Conservation (phyloP, 2,329 filamentous ascomycete species). For the Parascedosporium putredinis region DNA sequence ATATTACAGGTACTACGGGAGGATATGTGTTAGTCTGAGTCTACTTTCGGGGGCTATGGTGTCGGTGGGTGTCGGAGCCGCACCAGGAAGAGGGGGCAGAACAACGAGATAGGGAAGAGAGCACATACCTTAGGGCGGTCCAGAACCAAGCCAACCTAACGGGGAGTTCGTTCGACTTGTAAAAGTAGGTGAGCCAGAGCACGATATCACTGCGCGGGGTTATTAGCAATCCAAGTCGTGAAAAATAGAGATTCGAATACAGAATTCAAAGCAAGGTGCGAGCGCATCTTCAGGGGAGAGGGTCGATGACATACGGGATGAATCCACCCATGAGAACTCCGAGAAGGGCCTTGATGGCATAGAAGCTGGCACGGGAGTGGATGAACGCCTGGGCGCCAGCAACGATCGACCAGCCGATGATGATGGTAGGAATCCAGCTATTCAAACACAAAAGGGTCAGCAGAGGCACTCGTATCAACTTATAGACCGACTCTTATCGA, state of each 20-base stretch:
- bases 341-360: conserved; percentile 29
- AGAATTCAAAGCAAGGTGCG: too few species aligned
- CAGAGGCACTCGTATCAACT: neutral
- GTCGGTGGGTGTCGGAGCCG: too few species aligned
- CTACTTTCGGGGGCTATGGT: too few species aligned
- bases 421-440: conserved; percentile 30
- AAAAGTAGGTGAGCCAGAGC: conserved; percentile 22
- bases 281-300: too few species aligned
- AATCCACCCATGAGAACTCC: conserved; percentile 40
- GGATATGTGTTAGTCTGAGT: too few species aligned
- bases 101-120: too few species aligned
- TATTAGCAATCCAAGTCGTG: neutral
- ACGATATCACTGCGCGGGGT: conserved; percentile 15
- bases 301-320: conserved; percentile 36
- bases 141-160: conserved; percentile 21
- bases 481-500: too few species aligned
- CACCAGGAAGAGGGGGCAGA: too few species aligned
- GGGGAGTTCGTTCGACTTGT: conserved; percentile 21
- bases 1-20: conserved; percentile 15
- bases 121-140: conserved; percentile 15
- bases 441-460: neutral
- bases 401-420: conserved; percentile 29
- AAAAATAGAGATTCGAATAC: too few species aligned
- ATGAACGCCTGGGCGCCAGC: conserved; percentile 28
- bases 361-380: conserved; percentile 25